Evolutionary conservation across 2,329 filamentous ascomycete genomes (phyloP), one percentile per base, ranked within the genome.

Genomic region (Cladorrhinum sp.): DNA sequence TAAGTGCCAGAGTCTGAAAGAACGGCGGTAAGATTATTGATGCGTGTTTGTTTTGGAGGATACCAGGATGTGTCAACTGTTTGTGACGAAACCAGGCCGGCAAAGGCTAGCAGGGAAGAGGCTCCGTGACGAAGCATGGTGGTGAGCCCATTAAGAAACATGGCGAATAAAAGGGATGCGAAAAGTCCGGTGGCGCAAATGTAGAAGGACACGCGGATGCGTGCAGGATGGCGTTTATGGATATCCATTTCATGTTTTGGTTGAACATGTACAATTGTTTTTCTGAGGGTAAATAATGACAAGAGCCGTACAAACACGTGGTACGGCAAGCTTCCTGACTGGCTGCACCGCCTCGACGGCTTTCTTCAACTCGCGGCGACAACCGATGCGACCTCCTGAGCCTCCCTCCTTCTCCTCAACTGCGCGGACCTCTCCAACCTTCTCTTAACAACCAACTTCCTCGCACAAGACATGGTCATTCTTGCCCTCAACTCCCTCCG

Each of bases 1-100:
- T 91, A 87, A 0, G 86, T 81, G 1, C 88, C 90, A 1, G 79
- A 76, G 7, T 81, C 79, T 46, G 24, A 16, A 7, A 62, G 14
- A 10, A 60, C 64, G 9, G 61, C 51, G 3, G 56, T 64, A 57
- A 64, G 55, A 28, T 62, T 62, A 39, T 53, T 61, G n/a, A 60
- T 55, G 2, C 51, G 21, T 9, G 58, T 52, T 7, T 51, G 48
- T 16, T 53, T 60, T 16, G 53, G 53, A 10, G 58, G 58, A 18
- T 60, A 39, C 58, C 58, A 60, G 14, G 36, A 42, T 16, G 36
- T 42, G 10, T 14, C 16, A n/a, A n/a, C n/a, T n/a, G n/a, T n/a
- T 10, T 55, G 33, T 5, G 53, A 21, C 18, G 33, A 30, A 8
- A n/a, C 53, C 21, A 42, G n/a, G 30, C 53, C 28, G 30, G 53